Evolutionary conservation across 176 grass and related monocot species (phyloP).

Genomic region (Neostapfia colusana): DNA sequence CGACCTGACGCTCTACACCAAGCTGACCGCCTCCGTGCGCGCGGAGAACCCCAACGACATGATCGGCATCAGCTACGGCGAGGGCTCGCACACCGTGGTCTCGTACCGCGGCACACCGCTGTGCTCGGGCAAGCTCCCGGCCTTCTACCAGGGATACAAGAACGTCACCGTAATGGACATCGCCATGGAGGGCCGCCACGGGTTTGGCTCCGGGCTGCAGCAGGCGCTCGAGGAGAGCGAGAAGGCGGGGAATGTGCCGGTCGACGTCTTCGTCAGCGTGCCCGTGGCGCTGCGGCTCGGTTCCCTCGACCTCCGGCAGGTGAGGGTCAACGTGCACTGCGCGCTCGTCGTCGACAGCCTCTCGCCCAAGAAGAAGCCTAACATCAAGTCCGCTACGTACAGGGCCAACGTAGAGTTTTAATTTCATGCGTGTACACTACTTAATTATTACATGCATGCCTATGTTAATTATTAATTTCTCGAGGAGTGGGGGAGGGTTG

Average conservation of each 20-base stretch:
- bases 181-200: constrained; percentile 60
- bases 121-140: constrained; percentile 61
- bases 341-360: constrained; percentile 76
- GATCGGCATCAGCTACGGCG: constrained; percentile 67
- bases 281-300: constrained; percentile 50
- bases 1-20: constrained; percentile 62
- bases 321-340: constrained; percentile 62
- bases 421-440: too few species aligned
- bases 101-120: constrained; percentile 60
- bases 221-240: constrained; percentile 65
- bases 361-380: constrained; percentile 63
- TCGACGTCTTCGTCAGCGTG: constrained; percentile 66
- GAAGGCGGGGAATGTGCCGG: constrained; percentile 54
- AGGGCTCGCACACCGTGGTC: constrained; percentile 54
- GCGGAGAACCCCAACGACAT: constrained; percentile 82
- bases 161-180: constrained; percentile 75
- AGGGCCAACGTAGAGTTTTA: constrained; percentile 57
- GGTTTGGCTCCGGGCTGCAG: constrained; percentile 48
- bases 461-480: too few species aligned
- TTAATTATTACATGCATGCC: too few species aligned
- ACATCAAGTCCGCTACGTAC: constrained; percentile 67
- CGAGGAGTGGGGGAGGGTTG: too few species aligned
- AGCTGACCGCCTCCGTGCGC: constrained; percentile 59
- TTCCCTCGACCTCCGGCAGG: constrained; percentile 1
- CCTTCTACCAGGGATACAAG: constrained; percentile 66